Percentiles rank a stretch among this genome's conserved stretches.
Evolutionary conservation across 768 basidiomycete species (phyloP).

Genomic region (Tephrocybe sp.): DNA sequence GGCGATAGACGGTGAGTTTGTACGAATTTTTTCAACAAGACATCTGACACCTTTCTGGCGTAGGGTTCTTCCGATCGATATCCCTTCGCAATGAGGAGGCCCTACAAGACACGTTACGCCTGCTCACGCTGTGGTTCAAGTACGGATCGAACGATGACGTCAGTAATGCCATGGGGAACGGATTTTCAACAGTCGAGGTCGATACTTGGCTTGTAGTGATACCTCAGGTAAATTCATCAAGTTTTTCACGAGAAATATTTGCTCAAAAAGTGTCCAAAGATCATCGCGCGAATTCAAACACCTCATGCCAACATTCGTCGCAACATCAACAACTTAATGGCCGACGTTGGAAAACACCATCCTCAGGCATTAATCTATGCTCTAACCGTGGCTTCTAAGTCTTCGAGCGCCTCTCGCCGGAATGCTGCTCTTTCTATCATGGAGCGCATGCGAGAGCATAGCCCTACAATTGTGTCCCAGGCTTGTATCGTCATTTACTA

Average conservation of each 20-base stretch:
- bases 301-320: slow-evolving; percentile 82
- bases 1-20: slow-evolving; percentile 77
- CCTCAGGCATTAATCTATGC: slow-evolving; percentile 97
- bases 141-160: slow-evolving; percentile 90
- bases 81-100: slow-evolving; percentile 86
- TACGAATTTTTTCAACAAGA: background rate
- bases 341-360: slow-evolving; percentile 93
- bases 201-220: slow-evolving; percentile 99
- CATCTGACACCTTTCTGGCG: slow-evolving; percentile 9
- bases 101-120: slow-evolving; percentile 88
- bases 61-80: slow-evolving; percentile 95
- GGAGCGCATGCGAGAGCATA: slow-evolving; percentile 92
- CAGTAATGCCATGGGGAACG: slow-evolving; percentile 81
- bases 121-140: slow-evolving; percentile 98
- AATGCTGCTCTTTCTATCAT: slow-evolving; percentile 85
- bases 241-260: background rate
- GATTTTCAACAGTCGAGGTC: slow-evolving; percentile 86
- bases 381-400: slow-evolving; percentile 94
- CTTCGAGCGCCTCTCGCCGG: slow-evolving; percentile 78
- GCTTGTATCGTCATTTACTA: slow-evolving; percentile 30
- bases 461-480: slow-evolving; percentile 82
- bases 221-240: slow-evolving; percentile 69
- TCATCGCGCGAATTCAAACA: slow-evolving; percentile 97
- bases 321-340: slow-evolving; percentile 85
- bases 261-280: slow-evolving; percentile 42